phyloP scores from a whole-genome alignment of 768 basidiomycete species.

The Leccinum disarticulatum region DNA sequence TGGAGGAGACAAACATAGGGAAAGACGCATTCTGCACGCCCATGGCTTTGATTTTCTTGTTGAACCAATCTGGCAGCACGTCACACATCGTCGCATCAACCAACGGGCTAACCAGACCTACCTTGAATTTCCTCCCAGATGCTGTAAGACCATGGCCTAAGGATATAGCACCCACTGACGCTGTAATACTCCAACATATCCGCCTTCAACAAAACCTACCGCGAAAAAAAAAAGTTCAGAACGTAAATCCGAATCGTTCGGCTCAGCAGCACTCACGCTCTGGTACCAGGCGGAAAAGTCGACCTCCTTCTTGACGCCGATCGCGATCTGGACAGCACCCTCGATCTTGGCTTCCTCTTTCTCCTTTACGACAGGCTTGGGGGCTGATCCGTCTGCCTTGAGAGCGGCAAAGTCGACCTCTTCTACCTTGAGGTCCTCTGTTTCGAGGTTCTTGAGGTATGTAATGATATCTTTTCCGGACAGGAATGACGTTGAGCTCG shows the following conservation, averaged over 20 bases:
- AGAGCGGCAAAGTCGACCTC: constrained; percentile 72
- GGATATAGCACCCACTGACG: constrained; percentile 97
- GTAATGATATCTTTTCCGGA: constrained; percentile 71
- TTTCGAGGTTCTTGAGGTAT: constrained; percentile 73
- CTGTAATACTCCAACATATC: constrained; percentile 99
- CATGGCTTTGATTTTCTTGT: constrained; percentile 86
- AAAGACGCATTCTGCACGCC: constrained; percentile 98
- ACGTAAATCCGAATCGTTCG: constrained; percentile 1
- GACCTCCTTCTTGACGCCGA: constrained; percentile 93
- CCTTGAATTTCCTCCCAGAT: constrained; percentile 98
- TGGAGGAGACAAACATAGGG: constrained; percentile 96
- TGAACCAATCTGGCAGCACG: constrained; percentile 81
- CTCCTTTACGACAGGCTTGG: constrained; percentile 46
- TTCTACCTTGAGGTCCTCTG: constrained; percentile 59
- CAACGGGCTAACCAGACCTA: constrained; percentile 32
- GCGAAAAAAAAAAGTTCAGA: constrained; percentile 14
- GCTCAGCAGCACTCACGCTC: constrained; percentile 52
- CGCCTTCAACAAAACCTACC: constrained; percentile 91
- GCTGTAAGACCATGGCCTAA: constrained; percentile 95
- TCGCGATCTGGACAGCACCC: constrained; percentile 87
- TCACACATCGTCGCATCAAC: neutral
- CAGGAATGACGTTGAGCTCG: constrained; percentile 77
- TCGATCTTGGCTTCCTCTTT: constrained; percentile 82
- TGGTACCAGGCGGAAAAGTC: constrained; percentile 96
- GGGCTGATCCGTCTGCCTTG: constrained; percentile 44